Evolutionary conservation across 441 rosid genomes (phyloP).

Genomic region (Pelargonium exstipulatum): DNA sequence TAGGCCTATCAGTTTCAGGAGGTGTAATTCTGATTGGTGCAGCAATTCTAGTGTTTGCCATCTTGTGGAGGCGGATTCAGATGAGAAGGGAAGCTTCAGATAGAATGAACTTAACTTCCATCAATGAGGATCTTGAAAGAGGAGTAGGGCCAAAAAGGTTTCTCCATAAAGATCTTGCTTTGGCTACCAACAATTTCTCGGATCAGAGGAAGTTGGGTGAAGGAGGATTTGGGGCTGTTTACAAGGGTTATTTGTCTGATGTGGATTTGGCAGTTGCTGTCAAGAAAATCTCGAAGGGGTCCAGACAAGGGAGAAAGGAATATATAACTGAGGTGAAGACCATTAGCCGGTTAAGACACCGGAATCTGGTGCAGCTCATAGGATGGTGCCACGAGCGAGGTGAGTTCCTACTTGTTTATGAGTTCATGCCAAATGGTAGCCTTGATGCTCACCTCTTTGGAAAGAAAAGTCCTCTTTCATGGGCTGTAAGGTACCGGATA

Average conservation of each 20-base stretch:
- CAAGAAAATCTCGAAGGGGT: constrained; percentile 36
- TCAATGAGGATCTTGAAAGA: constrained; percentile 16
- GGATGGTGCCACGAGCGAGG: constrained; percentile 43
- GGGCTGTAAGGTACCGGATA: constrained; percentile 28
- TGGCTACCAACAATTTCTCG: background rate
- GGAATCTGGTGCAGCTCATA: constrained; percentile 39
- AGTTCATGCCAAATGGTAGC: constrained; percentile 45
- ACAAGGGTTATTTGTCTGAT: constrained; percentile 32
- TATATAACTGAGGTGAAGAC: constrained; percentile 41
- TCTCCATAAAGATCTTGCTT: constrained; percentile 10
- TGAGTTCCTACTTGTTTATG: constrained; percentile 37
- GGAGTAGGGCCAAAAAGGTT: constrained; percentile 51
- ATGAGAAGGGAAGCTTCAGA: too few species aligned
- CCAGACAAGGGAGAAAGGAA: constrained; percentile 37
- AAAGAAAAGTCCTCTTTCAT: constrained; percentile 17
- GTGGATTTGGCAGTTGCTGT: constrained; percentile 29
- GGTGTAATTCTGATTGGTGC: background rate
- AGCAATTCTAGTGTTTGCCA: background rate
- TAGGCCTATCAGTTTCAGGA: constrained; percentile 11
- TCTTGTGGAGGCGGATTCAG: too few species aligned
- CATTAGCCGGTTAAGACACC: constrained; percentile 38
- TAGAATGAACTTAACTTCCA: too few species aligned
- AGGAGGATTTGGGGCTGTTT: constrained; percentile 53
- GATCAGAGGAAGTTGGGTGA: constrained; percentile 43
- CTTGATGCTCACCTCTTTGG: constrained; percentile 34